Base-by-base conservation (phyloP, 495 filamentous ascomycete species). In the Gamarada debralockiae region DNA sequence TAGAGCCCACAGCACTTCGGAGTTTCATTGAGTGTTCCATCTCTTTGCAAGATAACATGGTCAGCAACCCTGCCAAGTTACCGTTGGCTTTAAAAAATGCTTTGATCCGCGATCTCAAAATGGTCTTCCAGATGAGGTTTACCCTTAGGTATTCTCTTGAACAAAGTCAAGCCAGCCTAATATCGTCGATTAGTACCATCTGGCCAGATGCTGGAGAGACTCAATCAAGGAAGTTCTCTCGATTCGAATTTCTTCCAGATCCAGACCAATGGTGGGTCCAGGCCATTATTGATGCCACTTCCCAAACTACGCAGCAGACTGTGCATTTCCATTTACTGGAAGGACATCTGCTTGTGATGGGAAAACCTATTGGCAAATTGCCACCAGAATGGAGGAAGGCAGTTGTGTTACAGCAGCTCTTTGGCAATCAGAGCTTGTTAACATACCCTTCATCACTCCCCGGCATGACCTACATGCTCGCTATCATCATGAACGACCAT, bases 321-420 rank as follows among this genome's bases (percentile, higher is more conserved):
- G 44, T 57, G 2, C 69, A 76, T 46, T 76, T 69, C 51, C 63
- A 81, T 50, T 56, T 75, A 3, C 41, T 78, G 8, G 63, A 77
- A 45, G 79, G 80, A 0, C 65, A 67, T 24, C 52, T 83, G 1
- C 55, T 81, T 0, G 65, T 82, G 1, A 67, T 79, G 41, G 72
- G 74, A 0, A 67, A 73, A 36, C 70, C 72, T 0, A 48, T 76
- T 23, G 74, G 74, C 2, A 73, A 69, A 23, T 63, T 83, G 1
- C 77, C 79, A 0, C 57, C 64, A 0, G 65, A 76, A 1, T 68
- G 68, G 27, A 63, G 67, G 25, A 56, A 70, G 27, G 60, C 61
- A 6, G n/a, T 42, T 0, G 52, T 65, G 2, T 58, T 81, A 5
- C 61, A 68, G 25, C 62, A 70, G 9, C 68, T 83, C 0, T 82